A percentile compares a stretch with the other conserved stretches of the same genome.
Evolutionary conservation across 2,329 filamentous ascomycete genomes (phyloP).

Genomic region (Botrytis pseudocinerea): DNA sequence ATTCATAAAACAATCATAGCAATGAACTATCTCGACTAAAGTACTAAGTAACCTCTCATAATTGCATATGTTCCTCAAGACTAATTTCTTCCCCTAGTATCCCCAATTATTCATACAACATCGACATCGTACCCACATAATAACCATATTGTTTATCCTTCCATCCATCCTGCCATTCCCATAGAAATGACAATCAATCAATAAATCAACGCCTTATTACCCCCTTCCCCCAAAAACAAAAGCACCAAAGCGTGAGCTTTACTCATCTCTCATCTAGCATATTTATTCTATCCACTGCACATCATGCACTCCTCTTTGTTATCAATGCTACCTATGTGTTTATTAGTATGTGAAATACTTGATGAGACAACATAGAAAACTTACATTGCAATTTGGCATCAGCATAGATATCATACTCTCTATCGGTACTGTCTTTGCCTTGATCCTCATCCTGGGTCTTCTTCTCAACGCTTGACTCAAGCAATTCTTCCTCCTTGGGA

Average conservation of each 20-base stretch:
- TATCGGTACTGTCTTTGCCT: slow-evolving; percentile 66
- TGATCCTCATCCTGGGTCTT: slow-evolving; percentile 72
- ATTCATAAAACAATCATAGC: not conserved
- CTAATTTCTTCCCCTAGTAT: not conserved
- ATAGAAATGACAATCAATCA: not conserved
- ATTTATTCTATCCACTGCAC: slow-evolving; percentile 76
- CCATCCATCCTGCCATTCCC: slow-evolving; percentile 8
- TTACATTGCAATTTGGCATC: slow-evolving; percentile 86
- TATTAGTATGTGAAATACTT: slow-evolving; percentile 40
- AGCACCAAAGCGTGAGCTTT: slow-evolving; percentile 17
- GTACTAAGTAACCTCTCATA: not conserved
- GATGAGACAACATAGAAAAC: slow-evolving; percentile 40
- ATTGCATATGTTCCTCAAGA: not conserved
- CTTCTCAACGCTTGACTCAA: slow-evolving; percentile 53
- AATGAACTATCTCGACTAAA: not conserved
- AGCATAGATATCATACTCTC: slow-evolving; percentile 92
- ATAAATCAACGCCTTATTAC: not conserved
- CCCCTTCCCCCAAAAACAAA: not conserved
- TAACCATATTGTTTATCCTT: slow-evolving; percentile 10
- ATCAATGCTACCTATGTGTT: slow-evolving; percentile 76
- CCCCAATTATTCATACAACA: slow-evolving; percentile 12
- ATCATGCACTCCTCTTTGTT: slow-evolving; percentile 94
- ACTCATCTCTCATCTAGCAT: slow-evolving; percentile 14
- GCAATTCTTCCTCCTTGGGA: slow-evolving; percentile 64
- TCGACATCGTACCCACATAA: slow-evolving; percentile 2